Conservation (phyloP, 129 eudicot genomes). For the Lonicera japonica region DNA sequence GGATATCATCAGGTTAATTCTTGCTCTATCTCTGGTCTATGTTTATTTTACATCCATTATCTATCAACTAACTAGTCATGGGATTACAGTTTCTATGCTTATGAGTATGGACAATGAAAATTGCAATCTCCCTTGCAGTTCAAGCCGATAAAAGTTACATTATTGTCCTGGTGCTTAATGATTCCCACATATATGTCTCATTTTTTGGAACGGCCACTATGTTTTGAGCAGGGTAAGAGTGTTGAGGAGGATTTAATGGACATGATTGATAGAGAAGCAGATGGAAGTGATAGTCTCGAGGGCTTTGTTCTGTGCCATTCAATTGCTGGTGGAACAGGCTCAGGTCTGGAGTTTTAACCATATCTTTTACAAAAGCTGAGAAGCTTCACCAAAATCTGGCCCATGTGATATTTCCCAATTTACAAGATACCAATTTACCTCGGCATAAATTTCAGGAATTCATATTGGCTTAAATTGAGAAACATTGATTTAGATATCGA, state of each 20-base stretch:
- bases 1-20: slow-evolving; percentile 90
- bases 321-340: slow-evolving; percentile 99
- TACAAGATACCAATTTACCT: not conserved
- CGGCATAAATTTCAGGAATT: not conserved
- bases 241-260: slow-evolving; percentile 98
- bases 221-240: slow-evolving; percentile 62
- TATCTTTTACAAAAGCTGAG: not conserved
- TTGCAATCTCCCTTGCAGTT: too few relatives aligned
- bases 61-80: too few relatives aligned
- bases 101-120: too few relatives aligned
- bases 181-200: not conserved
- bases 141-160: too few relatives aligned
- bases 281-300: slow-evolving; percentile 99
- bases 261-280: slow-evolving; percentile 99
- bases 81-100: not conserved
- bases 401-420: too few relatives aligned
- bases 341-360: slow-evolving; percentile 46
- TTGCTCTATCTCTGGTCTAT: not conserved
- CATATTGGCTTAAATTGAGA: not conserved
- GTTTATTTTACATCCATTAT: too few relatives aligned
- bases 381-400: not conserved
- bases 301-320: slow-evolving; percentile 98
- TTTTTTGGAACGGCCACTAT: not conserved
- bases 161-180: not conserved
- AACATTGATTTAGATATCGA: not conserved